phyloP scores from a whole-genome alignment of 257 asterid genomes.

The Fraxinus pennsylvanica region DNA sequence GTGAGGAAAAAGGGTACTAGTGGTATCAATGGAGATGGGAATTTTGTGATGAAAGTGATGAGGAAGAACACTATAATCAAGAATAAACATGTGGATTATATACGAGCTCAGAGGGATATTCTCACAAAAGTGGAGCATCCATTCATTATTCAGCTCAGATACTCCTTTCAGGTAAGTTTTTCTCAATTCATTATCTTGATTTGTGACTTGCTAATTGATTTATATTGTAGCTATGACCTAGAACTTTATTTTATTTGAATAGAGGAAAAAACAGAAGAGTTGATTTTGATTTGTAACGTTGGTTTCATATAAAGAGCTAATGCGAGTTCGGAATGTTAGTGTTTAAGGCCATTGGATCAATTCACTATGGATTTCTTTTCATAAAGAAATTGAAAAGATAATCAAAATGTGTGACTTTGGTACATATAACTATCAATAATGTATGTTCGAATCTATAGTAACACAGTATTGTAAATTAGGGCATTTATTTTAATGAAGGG shows the following conservation, averaged over 20 bases:
- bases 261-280: not conserved
- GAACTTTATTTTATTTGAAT: constrained; percentile 9
- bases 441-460: too few species aligned
- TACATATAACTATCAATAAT: too few species aligned
- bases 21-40: constrained; percentile 61
- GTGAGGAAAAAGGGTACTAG: constrained; percentile 60
- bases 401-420: not conserved
- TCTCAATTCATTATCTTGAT: not conserved
- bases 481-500: too few species aligned
- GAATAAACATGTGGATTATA: constrained; percentile 90
- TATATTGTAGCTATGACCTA: not conserved
- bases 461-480: too few species aligned
- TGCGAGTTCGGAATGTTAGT: not conserved
- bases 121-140: constrained; percentile 93
- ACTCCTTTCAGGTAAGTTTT: constrained; percentile 73
- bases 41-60: constrained; percentile 91
- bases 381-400: not conserved
- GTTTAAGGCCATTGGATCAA: not conserved
- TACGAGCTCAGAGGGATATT: constrained; percentile 91
- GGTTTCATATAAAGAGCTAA: constrained; percentile 19
- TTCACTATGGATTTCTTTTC: not conserved
- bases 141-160: constrained; percentile 77
- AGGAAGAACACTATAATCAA: constrained; percentile 79
- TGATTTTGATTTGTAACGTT: constrained; percentile 2
- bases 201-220: not conserved